Evolutionary conservation across 2,329 filamentous ascomycete genomes (phyloP), one percentile per base, ranked within the genome.

Genomic region (Aspergillus felis): DNA sequence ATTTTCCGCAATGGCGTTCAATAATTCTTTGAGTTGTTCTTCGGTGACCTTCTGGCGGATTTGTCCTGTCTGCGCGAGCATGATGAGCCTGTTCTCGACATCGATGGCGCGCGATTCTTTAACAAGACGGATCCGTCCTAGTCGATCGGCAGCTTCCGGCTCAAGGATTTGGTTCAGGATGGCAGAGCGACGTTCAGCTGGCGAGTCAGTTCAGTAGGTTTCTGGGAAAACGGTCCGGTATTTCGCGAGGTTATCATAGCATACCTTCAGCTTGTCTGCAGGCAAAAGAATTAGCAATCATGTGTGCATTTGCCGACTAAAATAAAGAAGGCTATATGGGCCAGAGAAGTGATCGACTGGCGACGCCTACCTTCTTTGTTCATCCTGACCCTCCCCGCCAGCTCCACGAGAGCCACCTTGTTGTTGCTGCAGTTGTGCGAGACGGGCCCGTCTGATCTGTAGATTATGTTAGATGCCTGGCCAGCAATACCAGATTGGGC

Each of bases 81-180:
- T 92, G 75, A 99, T 92, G 56, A 99, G 84, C 52, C 93, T 80
- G 81, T 95, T 92, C 80, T 99, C 94, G 57, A 99, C 86, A 69
- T 97, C 92, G 60, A 83, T 84, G 38, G 94, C 94, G 68, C 94
- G 90, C 66, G 88, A 87, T 73, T 92, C 91, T 78, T 97, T 97
- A 71, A 99, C 94, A 59, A 99, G 87, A 35, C 93, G 89, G 78
- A 99, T 97, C 64, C 94, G 91, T 57, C 91, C 91, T 1, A 99
- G 84, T 14, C 94, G 90, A 78, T 99, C 94, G 59, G 91, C 90
- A 20, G 94, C 94, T 71, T 93, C 91, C 64, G 94, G 94, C 68
- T 92, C 88, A 61, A 99, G 90, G 79, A 99, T 97, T 77, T 97
- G 94, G 66, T 84, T 85, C 61, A 99, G 87, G 66, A 97, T 89